A percentile compares a stretch with the other conserved stretches of the same genome.
phyloP scores from a whole-genome alignment of 2,329 filamentous ascomycete genomes.

The Aspergillus carbonarius region DNA sequence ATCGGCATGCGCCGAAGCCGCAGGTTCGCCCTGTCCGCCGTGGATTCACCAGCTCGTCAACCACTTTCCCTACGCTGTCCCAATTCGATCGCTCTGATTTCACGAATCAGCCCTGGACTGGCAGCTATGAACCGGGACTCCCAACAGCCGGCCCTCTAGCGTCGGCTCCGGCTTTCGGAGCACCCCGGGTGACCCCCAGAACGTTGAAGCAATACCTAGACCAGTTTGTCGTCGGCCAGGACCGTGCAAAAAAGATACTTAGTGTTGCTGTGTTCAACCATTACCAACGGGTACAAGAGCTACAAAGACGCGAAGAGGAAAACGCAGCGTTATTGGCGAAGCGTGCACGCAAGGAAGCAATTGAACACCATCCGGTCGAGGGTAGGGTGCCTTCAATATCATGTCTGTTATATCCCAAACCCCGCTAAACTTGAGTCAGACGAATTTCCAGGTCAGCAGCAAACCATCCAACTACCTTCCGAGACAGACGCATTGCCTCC shows the following conservation, averaged over 20 bases:
- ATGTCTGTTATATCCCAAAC: neutral
- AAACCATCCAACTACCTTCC: conserved; percentile 46
- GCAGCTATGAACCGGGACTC: conserved; percentile 61
- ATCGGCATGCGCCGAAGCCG: conserved; percentile 20
- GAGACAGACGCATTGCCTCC: conserved; percentile 25
- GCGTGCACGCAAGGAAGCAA: conserved; percentile 67
- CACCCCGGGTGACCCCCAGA: conserved; percentile 60
- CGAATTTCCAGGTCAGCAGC: conserved; percentile 63
- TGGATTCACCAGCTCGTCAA: conserved; percentile 29
- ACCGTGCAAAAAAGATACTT: conserved; percentile 86
- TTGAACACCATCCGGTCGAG: conserved; percentile 73
- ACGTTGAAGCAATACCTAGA: conserved; percentile 86
- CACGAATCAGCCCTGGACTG: conserved; percentile 60
- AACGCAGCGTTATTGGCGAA: conserved; percentile 72
- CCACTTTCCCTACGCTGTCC: conserved; percentile 43
- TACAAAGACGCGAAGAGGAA: conserved; percentile 74
- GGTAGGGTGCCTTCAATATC: conserved; percentile 49
- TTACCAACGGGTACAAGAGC: conserved; percentile 80
- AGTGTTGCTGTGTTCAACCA: conserved; percentile 95
- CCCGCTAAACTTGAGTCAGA: conserved; percentile 41
- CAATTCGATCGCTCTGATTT: conserved; percentile 63
- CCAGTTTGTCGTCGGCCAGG: conserved; percentile 94
- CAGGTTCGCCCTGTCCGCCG: conserved; percentile 14
- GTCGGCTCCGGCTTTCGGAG: conserved; percentile 57
- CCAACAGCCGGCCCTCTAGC: conserved; percentile 64